Percentiles rank a stretch among this genome's conserved stretches.
phyloP scores from a whole-genome alignment of 257 asterid genomes.

The Solanum sparsipilum region DNA sequence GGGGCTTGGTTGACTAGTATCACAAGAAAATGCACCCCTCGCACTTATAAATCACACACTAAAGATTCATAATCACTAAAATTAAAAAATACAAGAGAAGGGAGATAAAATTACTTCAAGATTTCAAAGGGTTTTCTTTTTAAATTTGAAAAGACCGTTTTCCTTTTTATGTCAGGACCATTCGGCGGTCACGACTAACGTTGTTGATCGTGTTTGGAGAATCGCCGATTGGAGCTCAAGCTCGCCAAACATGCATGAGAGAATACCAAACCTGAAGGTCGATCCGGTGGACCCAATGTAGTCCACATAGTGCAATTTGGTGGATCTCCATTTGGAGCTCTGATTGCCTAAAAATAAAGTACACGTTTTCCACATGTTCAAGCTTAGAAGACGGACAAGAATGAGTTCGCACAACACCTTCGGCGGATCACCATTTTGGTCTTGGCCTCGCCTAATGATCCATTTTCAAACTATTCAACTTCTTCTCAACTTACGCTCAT shows the following conservation, averaged over 20 bases:
- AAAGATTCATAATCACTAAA: neutral
- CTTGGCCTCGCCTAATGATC: neutral
- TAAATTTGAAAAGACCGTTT: neutral
- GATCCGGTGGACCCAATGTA: neutral
- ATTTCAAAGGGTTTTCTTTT: too few relatives aligned
- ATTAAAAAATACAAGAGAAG: neutral
- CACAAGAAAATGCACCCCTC: neutral
- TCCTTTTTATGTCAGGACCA: too few relatives aligned
- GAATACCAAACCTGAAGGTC: neutral
- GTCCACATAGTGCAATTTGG: neutral
- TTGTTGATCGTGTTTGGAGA: too few relatives aligned
- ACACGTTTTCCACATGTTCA: neutral
- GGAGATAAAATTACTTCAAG: neutral
- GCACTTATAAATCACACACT: neutral
- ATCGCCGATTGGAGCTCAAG: neutral
- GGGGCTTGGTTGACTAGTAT: neutral
- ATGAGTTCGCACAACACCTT: neutral
- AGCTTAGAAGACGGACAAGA: neutral
- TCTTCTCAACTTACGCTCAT: neutral
- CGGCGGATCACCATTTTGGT: too few relatives aligned
- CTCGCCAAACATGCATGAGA: neutral
- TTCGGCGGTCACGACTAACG: neutral
- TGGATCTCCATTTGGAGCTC: neutral
- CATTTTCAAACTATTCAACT: neutral
- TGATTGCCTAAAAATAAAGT: neutral